A percentile compares a stretch with the other conserved stretches of the same genome.
Evolutionary conservation across 164 flowering plant species (phyloP).

Genomic region (Pachysandra terminalis): DNA sequence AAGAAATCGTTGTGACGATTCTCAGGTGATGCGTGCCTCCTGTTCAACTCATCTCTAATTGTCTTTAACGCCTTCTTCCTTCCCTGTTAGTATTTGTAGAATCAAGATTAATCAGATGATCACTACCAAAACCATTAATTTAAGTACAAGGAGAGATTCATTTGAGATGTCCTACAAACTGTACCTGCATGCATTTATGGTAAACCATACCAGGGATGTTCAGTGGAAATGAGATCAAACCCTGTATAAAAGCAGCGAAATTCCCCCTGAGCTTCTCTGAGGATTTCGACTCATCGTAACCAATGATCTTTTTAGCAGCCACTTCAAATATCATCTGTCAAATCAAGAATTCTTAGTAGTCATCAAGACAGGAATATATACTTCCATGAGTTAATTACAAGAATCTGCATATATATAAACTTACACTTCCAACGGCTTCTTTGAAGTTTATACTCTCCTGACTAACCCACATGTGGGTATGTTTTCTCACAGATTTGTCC

Average conservation of each 20-base stretch:
- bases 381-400: not conserved
- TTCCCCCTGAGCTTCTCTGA: not conserved
- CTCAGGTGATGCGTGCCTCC: not conserved
- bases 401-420: not conserved
- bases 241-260: not conserved
- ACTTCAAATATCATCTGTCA: slow-evolving; percentile 4
- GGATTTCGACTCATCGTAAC: slow-evolving; percentile 1
- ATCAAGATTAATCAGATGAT: not conserved
- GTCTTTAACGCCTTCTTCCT: not conserved
- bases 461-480: not conserved
- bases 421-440: not conserved
- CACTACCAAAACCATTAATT: not conserved
- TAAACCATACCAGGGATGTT: slow-evolving; percentile 3
- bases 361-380: not conserved
- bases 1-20: not conserved
- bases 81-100: not conserved
- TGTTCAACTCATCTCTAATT: not conserved
- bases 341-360: no score
- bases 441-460: not conserved
- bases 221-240: not conserved
- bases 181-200: slow-evolving; percentile 8
- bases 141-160: not conserved
- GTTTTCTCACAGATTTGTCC: not conserved
- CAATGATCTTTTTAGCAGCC: not conserved
- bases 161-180: not conserved